These are phyloP conservation scores for Yamadazyma jaroonii DNA, from an alignment of 1,139 yeast species.

Conservation along the genomic window DNA sequence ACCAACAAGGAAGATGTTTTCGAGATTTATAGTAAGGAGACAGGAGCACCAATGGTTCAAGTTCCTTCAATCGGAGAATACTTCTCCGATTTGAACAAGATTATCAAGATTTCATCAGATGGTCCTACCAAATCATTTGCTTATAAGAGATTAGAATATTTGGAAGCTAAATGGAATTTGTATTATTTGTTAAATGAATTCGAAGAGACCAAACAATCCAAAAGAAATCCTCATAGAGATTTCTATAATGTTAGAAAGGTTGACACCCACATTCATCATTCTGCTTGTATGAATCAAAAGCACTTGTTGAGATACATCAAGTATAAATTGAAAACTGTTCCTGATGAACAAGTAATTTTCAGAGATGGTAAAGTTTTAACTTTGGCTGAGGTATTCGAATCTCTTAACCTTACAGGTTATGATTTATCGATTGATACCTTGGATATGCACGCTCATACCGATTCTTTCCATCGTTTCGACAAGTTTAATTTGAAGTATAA, in stretches of 20 bases:
- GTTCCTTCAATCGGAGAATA: conserved; percentile 81
- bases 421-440: conserved; percentile 94
- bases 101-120: conserved; percentile 74
- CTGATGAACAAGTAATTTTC: conserved; percentile 85
- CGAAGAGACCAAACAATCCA: conserved; percentile 83
- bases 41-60: conserved; percentile 39
- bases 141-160: conserved; percentile 84
- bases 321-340: conserved; percentile 63
- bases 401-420: conserved; percentile 87
- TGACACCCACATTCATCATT: conserved; percentile 98
- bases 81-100: conserved; percentile 74
- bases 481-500: conserved; percentile 96
- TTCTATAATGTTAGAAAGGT: conserved; percentile 97
- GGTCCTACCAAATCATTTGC: conserved; percentile 99
- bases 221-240: conserved; percentile 86
- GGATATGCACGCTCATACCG: conserved; percentile 99
- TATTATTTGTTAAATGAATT: conserved; percentile 85
- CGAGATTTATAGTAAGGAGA: conserved; percentile 50
- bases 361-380: conserved; percentile 94
- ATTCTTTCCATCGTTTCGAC: conserved; percentile 96
- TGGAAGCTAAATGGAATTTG: conserved; percentile 96
- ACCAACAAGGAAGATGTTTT: conserved; percentile 66
- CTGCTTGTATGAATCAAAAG: conserved; percentile 99
- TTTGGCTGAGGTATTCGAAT: conserved; percentile 80
- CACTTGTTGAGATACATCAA: conserved; percentile 92